Evolutionary conservation across 306 rosid species (phyloP).

Genomic region (Cicer yamashitae): DNA sequence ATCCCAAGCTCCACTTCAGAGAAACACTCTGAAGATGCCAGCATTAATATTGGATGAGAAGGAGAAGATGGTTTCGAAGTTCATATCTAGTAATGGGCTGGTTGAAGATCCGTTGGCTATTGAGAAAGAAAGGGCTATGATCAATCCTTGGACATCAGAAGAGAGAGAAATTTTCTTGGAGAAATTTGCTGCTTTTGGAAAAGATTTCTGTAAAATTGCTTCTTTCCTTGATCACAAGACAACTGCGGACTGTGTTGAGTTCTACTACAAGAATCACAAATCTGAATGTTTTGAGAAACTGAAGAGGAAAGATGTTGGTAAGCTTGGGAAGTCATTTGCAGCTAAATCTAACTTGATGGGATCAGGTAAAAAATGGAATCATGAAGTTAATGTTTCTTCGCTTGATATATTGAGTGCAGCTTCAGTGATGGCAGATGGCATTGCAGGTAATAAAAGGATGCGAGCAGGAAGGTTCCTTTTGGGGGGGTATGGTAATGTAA

Average conservation of each 20-base stretch:
- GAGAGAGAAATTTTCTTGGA: constrained; percentile 75
- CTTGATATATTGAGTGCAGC: constrained; percentile 91
- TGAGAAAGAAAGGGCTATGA: constrained; percentile 81
- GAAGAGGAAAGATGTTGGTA: constrained; percentile 63
- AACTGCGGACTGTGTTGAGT: constrained; percentile 93
- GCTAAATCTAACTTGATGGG: constrained; percentile 59
- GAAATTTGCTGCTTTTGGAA: constrained; percentile 69
- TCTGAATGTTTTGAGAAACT: constrained; percentile 74
- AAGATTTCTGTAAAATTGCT: constrained; percentile 83
- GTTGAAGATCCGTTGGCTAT: constrained; percentile 86
- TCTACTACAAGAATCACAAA: constrained; percentile 92
- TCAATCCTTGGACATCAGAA: constrained; percentile 86
- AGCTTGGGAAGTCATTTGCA: constrained; percentile 64
- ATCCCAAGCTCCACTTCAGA: constrained; percentile 58
- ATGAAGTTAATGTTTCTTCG: constrained; percentile 67
- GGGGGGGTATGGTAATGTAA: constrained; percentile 56
- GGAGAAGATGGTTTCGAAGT: constrained; percentile 69
- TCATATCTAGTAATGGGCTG: constrained; percentile 77
- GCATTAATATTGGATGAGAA: constrained; percentile 77
- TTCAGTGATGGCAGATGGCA: constrained; percentile 70
- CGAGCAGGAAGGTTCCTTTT: constrained; percentile 54
- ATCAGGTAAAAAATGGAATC: constrained; percentile 80
- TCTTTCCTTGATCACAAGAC: constrained; percentile 88
- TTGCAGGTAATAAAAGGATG: constrained; percentile 53
- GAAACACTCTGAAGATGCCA: constrained; percentile 86